Base-by-base conservation (phyloP, 495 filamentous ascomycete genomes). In the Collariella sp. region DNA sequence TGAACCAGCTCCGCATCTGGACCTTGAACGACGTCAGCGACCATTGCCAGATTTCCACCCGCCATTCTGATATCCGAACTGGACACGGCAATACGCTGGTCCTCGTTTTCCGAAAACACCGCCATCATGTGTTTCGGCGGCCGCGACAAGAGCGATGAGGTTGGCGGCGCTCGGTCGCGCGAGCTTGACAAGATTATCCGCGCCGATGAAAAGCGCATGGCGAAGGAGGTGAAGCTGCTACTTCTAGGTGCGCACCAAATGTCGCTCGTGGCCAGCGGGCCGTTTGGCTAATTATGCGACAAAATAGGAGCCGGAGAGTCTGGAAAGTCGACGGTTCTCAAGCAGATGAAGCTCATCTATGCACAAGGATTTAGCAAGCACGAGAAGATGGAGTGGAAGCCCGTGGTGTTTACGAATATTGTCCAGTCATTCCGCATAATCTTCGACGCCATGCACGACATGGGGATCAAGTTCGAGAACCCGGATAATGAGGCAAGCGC, bases 321-420 rank as follows among this genome's bases (percentile, higher is more conserved):
- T 26, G 93, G 93, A 40, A 98, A 98, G 68, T 98, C 93, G 7
- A 98, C 93, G 6, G 91, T 98, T 55, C 80, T 98, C 48, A 98
- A 98, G 75, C 93, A 98, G 77, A 98, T 98, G 93, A 90, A 91
- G 65, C 84, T 98, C 70, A 97, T 98, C 61, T 91, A 98, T 66
- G 85, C 89, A 38, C 81, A 88, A 67, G 93, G 94, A 19, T 97
- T 96, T 69, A 88, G 86, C 40, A 83, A 91, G 60, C 85, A 83
- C 59, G 93, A 98, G 69, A 86, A 91, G 60, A 83, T 91, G 58
- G 89, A 95, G 72, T 95, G 88, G 70, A 87, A 91, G 58, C 86
- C 87, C 38, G 89, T 97, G 64, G 93, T 98, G 56, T 96, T 96
- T 71, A 85, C 83, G 52, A 97, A 96, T 70, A 79, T 95, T 52